phyloP scores from a whole-genome alignment of 2,329 filamentous ascomycete species.

The Xylariaceae sp. region DNA sequence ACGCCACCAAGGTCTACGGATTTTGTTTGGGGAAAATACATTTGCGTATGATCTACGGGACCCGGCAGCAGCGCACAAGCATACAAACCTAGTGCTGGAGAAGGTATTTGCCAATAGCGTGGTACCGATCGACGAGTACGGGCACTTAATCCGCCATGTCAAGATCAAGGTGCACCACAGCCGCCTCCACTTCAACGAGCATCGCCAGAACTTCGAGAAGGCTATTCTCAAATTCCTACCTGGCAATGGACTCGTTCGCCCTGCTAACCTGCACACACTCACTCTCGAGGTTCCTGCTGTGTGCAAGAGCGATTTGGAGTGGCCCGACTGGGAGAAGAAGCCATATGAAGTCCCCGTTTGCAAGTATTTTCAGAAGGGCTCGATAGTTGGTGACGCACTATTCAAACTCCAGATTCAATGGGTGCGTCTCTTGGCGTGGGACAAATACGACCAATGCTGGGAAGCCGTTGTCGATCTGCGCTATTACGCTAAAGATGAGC shows the following conservation, averaged over 20 bases:
- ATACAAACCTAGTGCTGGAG: slow-evolving; percentile 19
- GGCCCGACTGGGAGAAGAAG: slow-evolving; percentile 12
- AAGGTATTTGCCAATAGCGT: slow-evolving; percentile 38
- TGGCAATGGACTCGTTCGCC: slow-evolving; percentile 23
- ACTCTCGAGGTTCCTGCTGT: slow-evolving; percentile 51
- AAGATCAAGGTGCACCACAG: slow-evolving; percentile 52
- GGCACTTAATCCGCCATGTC: slow-evolving; percentile 50
- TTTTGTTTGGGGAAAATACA: slow-evolving; percentile 56
- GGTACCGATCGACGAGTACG: slow-evolving; percentile 48
- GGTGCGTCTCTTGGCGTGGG: slow-evolving; percentile 46
- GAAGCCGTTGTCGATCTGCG: slow-evolving; percentile 34
- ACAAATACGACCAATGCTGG: slow-evolving; percentile 29
- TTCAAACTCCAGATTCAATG: slow-evolving; percentile 44
- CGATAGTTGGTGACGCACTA: slow-evolving; percentile 43
- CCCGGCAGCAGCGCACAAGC: slow-evolving; percentile 18
- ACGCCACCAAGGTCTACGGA: slow-evolving; percentile 46
- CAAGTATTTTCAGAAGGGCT: slow-evolving; percentile 44
- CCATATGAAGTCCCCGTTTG: slow-evolving; percentile 43
- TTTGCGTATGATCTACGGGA: slow-evolving; percentile 57
- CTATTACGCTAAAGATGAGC: slow-evolving; percentile 26
- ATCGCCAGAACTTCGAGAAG: slow-evolving; percentile 41
- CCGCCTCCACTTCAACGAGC: slow-evolving; percentile 39
- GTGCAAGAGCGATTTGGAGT: slow-evolving; percentile 10
- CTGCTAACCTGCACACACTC: slow-evolving; percentile 49
- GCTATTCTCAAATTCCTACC: slow-evolving; percentile 49